These are phyloP conservation scores for Colletotrichum neosansevieriae DNA, from an alignment of 2,329 filamentous ascomycete species.

Conservation along the genomic window DNA sequence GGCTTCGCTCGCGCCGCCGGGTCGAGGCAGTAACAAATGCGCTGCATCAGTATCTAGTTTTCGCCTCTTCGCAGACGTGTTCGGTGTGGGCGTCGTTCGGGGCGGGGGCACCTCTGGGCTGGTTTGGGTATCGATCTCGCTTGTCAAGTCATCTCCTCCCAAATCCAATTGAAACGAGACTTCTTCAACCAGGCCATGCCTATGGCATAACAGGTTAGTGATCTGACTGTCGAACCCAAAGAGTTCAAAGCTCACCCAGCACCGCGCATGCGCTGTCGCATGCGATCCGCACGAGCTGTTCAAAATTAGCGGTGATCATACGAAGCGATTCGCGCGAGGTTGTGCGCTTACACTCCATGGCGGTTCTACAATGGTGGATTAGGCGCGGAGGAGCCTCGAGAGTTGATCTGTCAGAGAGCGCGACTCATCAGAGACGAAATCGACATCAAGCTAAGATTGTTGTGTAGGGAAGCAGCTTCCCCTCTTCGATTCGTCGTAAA, in stretches of 20 bases:
- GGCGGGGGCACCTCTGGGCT: slow-evolving; percentile 34
- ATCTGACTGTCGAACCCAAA: background rate
- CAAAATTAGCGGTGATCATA: slow-evolving; percentile 26
- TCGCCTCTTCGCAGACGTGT: slow-evolving; percentile 62
- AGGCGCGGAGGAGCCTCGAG: background rate
- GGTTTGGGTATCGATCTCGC: slow-evolving; percentile 30
- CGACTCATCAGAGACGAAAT: background rate
- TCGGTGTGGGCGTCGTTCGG: slow-evolving; percentile 54
- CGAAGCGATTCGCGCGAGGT: slow-evolving; percentile 5
- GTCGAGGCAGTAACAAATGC: background rate
- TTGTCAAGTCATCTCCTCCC: slow-evolving; percentile 42
- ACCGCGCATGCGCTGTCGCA: slow-evolving; percentile 74
- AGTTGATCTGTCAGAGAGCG: background rate
- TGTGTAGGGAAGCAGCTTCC: background rate
- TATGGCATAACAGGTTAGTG: slow-evolving; percentile 44
- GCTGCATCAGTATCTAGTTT: slow-evolving; percentile 46
- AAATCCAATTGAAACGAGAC: slow-evolving; percentile 68
- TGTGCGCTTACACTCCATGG: slow-evolving; percentile 51
- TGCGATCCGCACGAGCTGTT: slow-evolving; percentile 69
- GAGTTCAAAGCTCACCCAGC: slow-evolving; percentile 63
- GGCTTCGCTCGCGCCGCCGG: slow-evolving; percentile 37
- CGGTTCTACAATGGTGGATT: slow-evolving; percentile 3
- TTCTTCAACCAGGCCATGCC: slow-evolving; percentile 69
- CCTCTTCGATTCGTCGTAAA: background rate
- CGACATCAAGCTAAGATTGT: background rate